A percentile compares a stretch with the other conserved stretches of the same genome.
These are phyloP conservation scores for Paxillus rubicundulus DNA, from an alignment of 768 basidiomycete species.

Conservation along the genomic window DNA sequence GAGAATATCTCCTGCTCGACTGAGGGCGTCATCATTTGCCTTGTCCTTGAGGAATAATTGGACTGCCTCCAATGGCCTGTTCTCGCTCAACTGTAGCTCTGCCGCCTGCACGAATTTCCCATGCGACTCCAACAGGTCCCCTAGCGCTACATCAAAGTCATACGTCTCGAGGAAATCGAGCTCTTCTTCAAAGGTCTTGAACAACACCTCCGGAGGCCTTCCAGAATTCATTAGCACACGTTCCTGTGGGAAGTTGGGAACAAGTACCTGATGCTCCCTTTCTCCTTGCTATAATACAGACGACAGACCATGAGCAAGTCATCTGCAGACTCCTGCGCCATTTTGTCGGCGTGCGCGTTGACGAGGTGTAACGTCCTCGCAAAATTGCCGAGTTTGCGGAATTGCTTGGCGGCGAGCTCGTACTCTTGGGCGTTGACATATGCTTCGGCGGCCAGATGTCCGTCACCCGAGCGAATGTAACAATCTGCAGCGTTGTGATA, in stretches of 20 bases:
- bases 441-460: constrained; percentile 42
- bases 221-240: constrained; percentile 21
- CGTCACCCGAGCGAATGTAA: constrained; percentile 39
- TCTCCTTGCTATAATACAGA: too few species aligned
- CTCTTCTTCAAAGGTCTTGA: constrained; percentile 49
- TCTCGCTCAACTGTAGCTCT: constrained; percentile 49
- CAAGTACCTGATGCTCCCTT: too few species aligned
- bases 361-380: too few species aligned
- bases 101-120: constrained; percentile 50
- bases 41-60: constrained; percentile 39
- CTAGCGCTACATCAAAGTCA: constrained; percentile 49
- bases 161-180: constrained; percentile 56
- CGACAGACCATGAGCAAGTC: too few species aligned
- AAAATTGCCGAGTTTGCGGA: constrained; percentile 31
- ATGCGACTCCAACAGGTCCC: constrained; percentile 41
- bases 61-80: constrained; percentile 47
- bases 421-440: constrained; percentile 45
- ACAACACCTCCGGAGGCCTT: constrained; percentile 51
- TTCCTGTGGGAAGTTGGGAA: too few species aligned
- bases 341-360: too few species aligned
- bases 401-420: constrained; percentile 42
- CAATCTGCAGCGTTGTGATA: constrained; percentile 47
- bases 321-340: too few species aligned
- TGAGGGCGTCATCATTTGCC: constrained; percentile 23
- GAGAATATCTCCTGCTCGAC: constrained; percentile 38